A percentile compares a stretch with the other conserved stretches of the same genome.
Conservation (phyloP, 371 early-diverging fungal species). For the Zychaea mexicana region DNA sequence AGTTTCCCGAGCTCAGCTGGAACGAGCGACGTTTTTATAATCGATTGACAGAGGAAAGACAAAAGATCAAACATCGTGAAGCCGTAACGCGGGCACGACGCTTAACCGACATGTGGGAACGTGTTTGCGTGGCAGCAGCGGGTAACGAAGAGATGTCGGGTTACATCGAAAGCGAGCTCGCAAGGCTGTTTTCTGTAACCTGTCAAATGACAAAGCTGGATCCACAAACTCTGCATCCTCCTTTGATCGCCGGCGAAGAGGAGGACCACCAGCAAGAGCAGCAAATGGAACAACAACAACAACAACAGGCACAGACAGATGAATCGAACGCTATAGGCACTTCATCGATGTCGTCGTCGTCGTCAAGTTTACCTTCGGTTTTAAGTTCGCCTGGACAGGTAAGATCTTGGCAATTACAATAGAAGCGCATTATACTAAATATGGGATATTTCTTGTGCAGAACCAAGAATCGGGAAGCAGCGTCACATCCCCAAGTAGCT, state of each 20-base stretch:
- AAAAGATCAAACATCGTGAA: constrained; percentile 54
- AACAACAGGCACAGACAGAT: background rate
- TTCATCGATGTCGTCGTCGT: background rate
- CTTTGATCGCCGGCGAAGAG: constrained; percentile 14
- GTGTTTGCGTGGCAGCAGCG: constrained; percentile 39
- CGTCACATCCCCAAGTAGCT: too few species aligned
- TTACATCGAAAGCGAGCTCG: constrained; percentile 34
- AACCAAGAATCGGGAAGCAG: background rate
- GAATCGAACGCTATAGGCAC: too few species aligned
- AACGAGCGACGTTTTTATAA: constrained; percentile 68
- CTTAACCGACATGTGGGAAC: constrained; percentile 32
- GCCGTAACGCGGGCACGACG: constrained; percentile 48
- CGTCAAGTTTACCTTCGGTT: background rate
- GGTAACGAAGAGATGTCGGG: constrained; percentile 43
- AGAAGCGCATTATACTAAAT: too few species aligned
- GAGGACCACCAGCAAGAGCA: background rate
- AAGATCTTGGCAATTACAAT: background rate
- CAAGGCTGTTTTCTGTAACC: constrained; percentile 31
- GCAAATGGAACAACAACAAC: constrained; percentile 6
- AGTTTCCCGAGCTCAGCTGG: constrained; percentile 61
- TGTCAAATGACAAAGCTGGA: constrained; percentile 51
- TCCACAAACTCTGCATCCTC: constrained; percentile 29
- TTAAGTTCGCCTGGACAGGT: background rate
- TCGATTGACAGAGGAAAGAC: constrained; percentile 62
- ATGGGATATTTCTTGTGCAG: too few species aligned